Percentiles rank a stretch among this genome's conserved stretches.
Conservation (phyloP, 495 filamentous ascomycete species). For the Aspergillus conjunctus region DNA sequence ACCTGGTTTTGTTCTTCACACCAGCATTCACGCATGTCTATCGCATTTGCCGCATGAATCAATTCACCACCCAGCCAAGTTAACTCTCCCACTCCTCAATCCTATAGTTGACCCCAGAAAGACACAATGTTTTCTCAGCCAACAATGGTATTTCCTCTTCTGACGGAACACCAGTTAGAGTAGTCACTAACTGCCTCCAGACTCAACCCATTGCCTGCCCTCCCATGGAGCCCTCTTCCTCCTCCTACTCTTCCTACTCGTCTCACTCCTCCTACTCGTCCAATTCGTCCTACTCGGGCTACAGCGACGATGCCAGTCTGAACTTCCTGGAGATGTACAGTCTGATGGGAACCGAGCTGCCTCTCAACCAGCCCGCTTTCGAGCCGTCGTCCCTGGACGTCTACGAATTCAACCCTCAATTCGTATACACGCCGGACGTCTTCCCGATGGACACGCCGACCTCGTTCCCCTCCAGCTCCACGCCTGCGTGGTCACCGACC, state of each 20-base stretch:
- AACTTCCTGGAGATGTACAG: slow-evolving; percentile 33
- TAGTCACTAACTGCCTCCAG: slow-evolving; percentile 10
- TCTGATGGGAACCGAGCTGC: slow-evolving; percentile 30
- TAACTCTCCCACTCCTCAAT: slow-evolving; percentile 4
- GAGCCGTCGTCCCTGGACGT: slow-evolving; percentile 21
- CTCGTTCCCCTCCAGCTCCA: slow-evolving; percentile 18
- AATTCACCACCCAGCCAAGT: slow-evolving; percentile 10
- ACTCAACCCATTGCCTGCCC: slow-evolving; percentile 23
- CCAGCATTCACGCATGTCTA: slow-evolving; percentile 13
- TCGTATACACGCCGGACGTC: slow-evolving; percentile 22
- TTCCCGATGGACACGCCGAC: slow-evolving; percentile 17
- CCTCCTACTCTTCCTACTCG: slow-evolving; percentile 23
- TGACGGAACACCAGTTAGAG: neutral
- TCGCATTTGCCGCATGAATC: slow-evolving; percentile 11
- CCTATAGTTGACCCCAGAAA: slow-evolving; percentile 16
- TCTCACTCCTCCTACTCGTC: slow-evolving; percentile 14
- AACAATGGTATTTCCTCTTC: slow-evolving; percentile 6
- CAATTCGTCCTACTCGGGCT: slow-evolving; percentile 26
- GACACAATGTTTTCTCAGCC: slow-evolving; percentile 17
- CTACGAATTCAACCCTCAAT: slow-evolving; percentile 22
- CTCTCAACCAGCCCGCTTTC: slow-evolving; percentile 18
- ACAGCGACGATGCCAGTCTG: slow-evolving; percentile 31
- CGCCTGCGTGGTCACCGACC: slow-evolving; percentile 13
- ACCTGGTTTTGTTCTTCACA: slow-evolving; percentile 6
- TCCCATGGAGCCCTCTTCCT: slow-evolving; percentile 30